Evolutionary conservation across 1,139 yeast species (phyloP), one percentile per base, ranked within the genome.

Genomic region (Saccharomyces hybrid): DNA sequence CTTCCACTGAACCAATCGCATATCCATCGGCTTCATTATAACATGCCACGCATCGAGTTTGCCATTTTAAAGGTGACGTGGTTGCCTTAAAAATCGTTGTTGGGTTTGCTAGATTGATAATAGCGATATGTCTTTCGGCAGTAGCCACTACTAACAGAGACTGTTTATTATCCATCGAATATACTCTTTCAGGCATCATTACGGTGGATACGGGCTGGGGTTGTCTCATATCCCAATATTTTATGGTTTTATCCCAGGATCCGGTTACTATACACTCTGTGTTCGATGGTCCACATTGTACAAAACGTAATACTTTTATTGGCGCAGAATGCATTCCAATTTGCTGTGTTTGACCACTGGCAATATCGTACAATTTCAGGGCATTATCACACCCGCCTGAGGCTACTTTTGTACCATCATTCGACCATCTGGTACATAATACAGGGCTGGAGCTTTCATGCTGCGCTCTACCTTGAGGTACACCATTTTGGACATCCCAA

Each of bases 351-450:
- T 89, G 97, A 54, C 91, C 95, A 25, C 88, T 75, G 54, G 84
- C 86, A 52, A 93, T 75, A 72, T 95, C 99, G 69, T 84, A 91
- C 48, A 91, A 68, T 62, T 87, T 82, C 8, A 91, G 96, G 52
- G 85, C 88, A 66, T 90, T 90, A 72, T 95, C 99, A 56, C 90
- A 87, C 48, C 97, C 97, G 55, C 97, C 99, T 60, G 93, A 83
- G 41, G 88, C 82, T 6, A 93, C 88, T 65, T 90, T 84, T 14
- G 93, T 77, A 19, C 99, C 99, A 67, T 95, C 99, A 5, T 68
- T 61, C 26, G 93, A 80, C 91, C 97, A 95, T 62, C 88, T 78
- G 1, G 91, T 82, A 9, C 87, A 75, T 53, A 95, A 75, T 5
- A 88, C 97, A 0, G 99, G 97, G 0, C 82, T 97, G 32, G 84